phyloP scores from a whole-genome alignment of 2,329 filamentous ascomycete genomes.

The Dothidotthia symphoricarpi region DNA sequence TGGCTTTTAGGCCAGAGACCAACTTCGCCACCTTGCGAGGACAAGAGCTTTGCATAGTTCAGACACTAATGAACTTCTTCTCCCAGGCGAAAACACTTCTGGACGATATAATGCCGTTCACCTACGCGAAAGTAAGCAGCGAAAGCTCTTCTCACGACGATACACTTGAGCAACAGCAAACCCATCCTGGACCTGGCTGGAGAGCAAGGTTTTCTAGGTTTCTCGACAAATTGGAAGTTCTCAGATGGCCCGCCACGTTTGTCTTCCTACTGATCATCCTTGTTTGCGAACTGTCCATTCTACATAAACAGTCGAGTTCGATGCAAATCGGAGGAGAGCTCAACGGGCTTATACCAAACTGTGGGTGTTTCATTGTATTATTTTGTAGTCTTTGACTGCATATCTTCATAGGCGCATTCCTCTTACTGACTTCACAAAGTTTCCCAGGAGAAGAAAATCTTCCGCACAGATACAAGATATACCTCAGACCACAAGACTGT shows the following conservation, averaged over 20 bases:
- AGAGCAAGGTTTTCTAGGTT: conserved; percentile 1
- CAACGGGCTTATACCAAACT: conserved; percentile 15
- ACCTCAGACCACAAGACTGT: conserved; percentile 17
- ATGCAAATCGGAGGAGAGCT: conserved; percentile 10
- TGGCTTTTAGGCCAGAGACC: no score
- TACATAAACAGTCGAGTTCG: conserved; percentile 9
- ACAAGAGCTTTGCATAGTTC: no score
- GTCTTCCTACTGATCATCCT: conserved; percentile 12
- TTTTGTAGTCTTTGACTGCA: neutral
- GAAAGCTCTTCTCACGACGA: conserved; percentile 4
- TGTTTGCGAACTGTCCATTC: conserved; percentile 12
- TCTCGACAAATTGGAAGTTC: conserved; percentile 1
- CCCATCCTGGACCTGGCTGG: neutral
- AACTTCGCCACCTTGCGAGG: no score
- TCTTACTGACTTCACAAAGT: conserved; percentile 9
- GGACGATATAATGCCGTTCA: conserved; percentile 3
- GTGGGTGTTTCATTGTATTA: conserved; percentile 1
- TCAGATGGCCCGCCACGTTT: conserved; percentile 11
- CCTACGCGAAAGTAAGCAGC: conserved; percentile 14
- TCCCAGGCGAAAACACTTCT: neutral
- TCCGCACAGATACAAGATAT: conserved; percentile 12
- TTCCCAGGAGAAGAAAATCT: conserved; percentile 11
- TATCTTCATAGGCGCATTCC: neutral
- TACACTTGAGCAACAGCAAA: conserved; percentile 1
- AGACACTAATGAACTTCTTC: no score